phyloP scores from a whole-genome alignment of 2,329 filamentous ascomycete species.

The Ramichloridium luteum region DNA sequence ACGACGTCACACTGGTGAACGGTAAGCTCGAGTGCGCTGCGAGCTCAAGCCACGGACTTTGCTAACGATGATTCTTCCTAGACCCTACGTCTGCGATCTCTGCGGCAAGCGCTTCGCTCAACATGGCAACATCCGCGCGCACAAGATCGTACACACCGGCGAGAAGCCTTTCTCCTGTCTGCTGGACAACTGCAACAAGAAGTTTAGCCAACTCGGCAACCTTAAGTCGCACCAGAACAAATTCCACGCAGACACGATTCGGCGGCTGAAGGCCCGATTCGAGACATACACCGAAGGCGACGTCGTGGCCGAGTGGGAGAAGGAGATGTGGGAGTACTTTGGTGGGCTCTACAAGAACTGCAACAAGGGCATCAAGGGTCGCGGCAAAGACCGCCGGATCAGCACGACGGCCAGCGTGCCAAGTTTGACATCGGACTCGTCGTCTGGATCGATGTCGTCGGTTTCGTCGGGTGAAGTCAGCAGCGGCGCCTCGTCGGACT shows the following conservation, averaged over 20 bases:
- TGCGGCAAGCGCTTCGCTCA: conserved; percentile 79
- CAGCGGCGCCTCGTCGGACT: no score
- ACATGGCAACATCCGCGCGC: conserved; percentile 71
- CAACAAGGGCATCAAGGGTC: conserved; percentile 96
- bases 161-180: conserved; percentile 70
- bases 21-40: no score
- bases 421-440: no score
- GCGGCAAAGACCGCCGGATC: conserved; percentile 72
- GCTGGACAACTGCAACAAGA: conserved; percentile 73
- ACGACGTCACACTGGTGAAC: conserved; percentile 75
- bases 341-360: conserved; percentile 86
- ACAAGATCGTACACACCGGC: conserved; percentile 67
- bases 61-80: no score
- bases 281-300: conserved; percentile 49
- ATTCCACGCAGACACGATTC: conserved; percentile 68
- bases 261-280: conserved; percentile 58
- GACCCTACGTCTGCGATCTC: conserved; percentile 62
- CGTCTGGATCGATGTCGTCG: no score
- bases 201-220: conserved; percentile 83
- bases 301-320: conserved; percentile 54
- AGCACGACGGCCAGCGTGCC: no score
- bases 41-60: no score
- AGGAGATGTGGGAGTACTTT: conserved; percentile 75
- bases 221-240: conserved; percentile 95
- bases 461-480: no score